These are phyloP conservation scores for Leucocoprinus leucothites DNA, from an alignment of 768 basidiomycete species.

Conservation along the genomic window DNA sequence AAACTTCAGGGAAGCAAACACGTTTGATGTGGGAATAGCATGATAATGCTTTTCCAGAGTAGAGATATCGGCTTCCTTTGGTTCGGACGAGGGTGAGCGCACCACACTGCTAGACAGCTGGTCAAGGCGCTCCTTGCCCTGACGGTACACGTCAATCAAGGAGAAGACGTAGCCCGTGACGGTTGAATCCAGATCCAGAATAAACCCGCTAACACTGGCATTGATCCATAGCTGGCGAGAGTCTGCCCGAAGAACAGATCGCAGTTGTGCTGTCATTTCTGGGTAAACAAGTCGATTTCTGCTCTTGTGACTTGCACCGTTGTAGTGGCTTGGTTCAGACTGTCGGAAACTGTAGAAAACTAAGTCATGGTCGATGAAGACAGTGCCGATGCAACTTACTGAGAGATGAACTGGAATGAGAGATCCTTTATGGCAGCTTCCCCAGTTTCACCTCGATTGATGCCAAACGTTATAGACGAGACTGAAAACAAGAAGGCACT, in stretches of 20 bases:
- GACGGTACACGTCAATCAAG: slow-evolving; percentile 81
- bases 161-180: slow-evolving; percentile 79
- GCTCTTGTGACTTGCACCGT: slow-evolving; percentile 61
- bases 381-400: slow-evolving; percentile 40
- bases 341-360: slow-evolving; percentile 70
- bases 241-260: slow-evolving; percentile 45
- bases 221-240: slow-evolving; percentile 56
- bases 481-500: slow-evolving; percentile 88
- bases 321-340: slow-evolving; percentile 64
- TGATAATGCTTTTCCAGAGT: slow-evolving; percentile 29
- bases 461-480: slow-evolving; percentile 66
- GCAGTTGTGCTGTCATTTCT: slow-evolving; percentile 73
- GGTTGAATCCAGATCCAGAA: slow-evolving; percentile 78
- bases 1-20: slow-evolving; percentile 71
- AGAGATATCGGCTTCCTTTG: slow-evolving; percentile 17
- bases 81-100: slow-evolving; percentile 32
- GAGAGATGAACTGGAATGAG: slow-evolving; percentile 81
- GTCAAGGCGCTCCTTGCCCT: slow-evolving; percentile 76
- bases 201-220: slow-evolving; percentile 79
- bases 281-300: slow-evolving; percentile 77
- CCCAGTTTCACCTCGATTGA: slow-evolving; percentile 76
- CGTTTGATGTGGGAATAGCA: slow-evolving; percentile 50
- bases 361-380: not conserved
- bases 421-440: slow-evolving; percentile 68
- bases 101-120: slow-evolving; percentile 56